Evolutionary conservation across 1,284 basidiomycete species (phyloP), one percentile per base, ranked within the genome.

Genomic region (Abortiporus biennis): DNA sequence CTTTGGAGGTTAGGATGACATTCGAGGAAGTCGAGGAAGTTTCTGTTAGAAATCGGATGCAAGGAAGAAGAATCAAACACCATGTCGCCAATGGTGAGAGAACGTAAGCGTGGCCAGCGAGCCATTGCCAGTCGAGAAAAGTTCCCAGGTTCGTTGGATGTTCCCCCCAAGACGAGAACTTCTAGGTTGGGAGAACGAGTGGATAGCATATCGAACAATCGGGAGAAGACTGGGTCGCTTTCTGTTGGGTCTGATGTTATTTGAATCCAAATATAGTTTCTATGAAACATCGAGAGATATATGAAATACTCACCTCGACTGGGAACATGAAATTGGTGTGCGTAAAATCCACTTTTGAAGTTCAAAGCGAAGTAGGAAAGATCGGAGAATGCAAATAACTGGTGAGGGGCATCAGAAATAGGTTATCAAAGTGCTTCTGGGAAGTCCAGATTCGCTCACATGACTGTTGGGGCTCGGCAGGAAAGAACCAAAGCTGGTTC

Each of bases 141-240:
- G 22, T 40, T 29, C 6, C 12, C 15, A 3, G 38, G 38, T 9
- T 40, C 29, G 20, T 20, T 15, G 8, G 38, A 40, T 15, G 16
- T 31, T 8, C 38, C 38, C 21, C 27, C 32, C 4, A 40, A 6
- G 16, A 29, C 21, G 11, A 40, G 11, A 9, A n/a, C n/a, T 56
- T 82, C 72, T 6, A 85, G 69, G 51, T 78, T 65, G 1, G 78
- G 79, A 51, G 77, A 80, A 23, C 69, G 69, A 17, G 64, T 60
- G 42, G 76, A 72, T 41, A 86, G 69, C 83, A 86, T 84, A 46
- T 77, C 69, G 78, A 79, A 82, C 34, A 86, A 63, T 33, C 65
- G 66, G 41, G 63, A 65, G 44, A 69, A 67, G 5, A 65, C 57
- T 6, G 66, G 59, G 48, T 64, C 56, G 40, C 64, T 65, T 50